Evolutionary conservation across 208 protist genomes (phyloP).

Genomic region (Perkinsela sp.): DNA sequence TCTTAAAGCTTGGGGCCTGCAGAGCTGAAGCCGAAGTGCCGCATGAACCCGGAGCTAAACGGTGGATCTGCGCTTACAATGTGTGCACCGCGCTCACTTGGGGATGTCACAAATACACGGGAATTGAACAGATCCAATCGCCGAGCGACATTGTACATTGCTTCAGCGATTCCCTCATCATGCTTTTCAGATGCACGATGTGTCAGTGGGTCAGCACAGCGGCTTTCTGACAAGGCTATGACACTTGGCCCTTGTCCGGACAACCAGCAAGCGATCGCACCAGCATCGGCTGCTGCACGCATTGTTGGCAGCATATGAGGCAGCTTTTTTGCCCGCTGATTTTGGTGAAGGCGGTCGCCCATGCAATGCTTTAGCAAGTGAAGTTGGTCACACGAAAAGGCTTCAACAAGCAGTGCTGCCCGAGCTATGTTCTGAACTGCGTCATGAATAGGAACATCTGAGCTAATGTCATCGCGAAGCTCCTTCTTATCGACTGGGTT

Average conservation of each 20-base stretch:
- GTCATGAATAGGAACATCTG: conserved; percentile 21
- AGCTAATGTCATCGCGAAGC: conserved; percentile 35
- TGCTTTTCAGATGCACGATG: neutral
- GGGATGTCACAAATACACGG: conserved; percentile 4
- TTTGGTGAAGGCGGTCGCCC: conserved; percentile 52
- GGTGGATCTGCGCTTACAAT: conserved; percentile 7
- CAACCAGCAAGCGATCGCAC: conserved; percentile 11
- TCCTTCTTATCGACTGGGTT: conserved; percentile 60
- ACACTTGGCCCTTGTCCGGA: conserved; percentile 13
- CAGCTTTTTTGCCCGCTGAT: conserved; percentile 13
- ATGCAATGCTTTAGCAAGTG: conserved; percentile 21
- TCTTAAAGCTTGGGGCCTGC: conserved; percentile 3
- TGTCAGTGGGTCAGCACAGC: conserved; percentile 1
- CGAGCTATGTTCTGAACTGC: conserved; percentile 68
- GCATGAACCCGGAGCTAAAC: conserved; percentile 7
- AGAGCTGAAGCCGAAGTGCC: conserved; percentile 7
- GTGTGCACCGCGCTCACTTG: conserved; percentile 6
- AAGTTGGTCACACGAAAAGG: conserved; percentile 29
- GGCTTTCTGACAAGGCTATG: conserved; percentile 7
- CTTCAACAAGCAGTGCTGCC: conserved; percentile 46
- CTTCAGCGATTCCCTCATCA: conserved; percentile 5
- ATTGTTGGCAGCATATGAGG: conserved; percentile 10
- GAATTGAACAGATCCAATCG: neutral
- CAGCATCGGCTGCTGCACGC: conserved; percentile 6
- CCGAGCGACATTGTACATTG: conserved; percentile 3